Evolutionary conservation across 306 rosid species (phyloP).

Genomic region (Glycine tomentella): DNA sequence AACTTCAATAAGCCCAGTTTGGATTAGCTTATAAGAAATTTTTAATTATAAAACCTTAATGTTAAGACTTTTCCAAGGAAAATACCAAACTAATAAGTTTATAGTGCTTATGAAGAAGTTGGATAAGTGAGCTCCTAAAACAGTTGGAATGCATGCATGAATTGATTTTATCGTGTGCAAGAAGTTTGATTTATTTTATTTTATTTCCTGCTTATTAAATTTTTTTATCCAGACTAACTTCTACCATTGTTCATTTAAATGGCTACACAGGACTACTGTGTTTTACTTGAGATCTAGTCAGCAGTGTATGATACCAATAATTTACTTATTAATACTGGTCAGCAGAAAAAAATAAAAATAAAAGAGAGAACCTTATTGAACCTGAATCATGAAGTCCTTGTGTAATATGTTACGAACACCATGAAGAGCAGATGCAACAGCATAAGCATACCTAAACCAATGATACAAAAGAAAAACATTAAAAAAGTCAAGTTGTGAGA

Average conservation of each 20-base stretch:
- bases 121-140: not conserved
- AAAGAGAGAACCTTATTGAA: slow-evolving; percentile 48
- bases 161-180: not conserved
- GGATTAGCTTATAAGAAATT: not conserved
- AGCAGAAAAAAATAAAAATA: not conserved
- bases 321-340: slow-evolving; percentile 5
- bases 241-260: not conserved
- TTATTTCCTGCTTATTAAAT: no score
- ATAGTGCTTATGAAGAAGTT: not conserved
- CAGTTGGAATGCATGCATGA: not conserved
- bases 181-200: not conserved
- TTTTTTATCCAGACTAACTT: not conserved
- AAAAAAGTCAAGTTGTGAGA: slow-evolving; percentile 19
- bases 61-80: not conserved
- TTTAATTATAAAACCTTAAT: no score
- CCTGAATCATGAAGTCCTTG: slow-evolving; percentile 99
- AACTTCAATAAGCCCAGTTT: not conserved
- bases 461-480: slow-evolving; percentile 32
- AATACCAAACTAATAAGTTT: not conserved
- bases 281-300: not conserved
- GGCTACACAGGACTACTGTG: slow-evolving; percentile 22
- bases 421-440: slow-evolving; percentile 89
- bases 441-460: slow-evolving; percentile 88
- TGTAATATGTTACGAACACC: slow-evolving; percentile 80
- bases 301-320: not conserved